Percentiles rank a stretch among this genome's conserved stretches.
Evolutionary conservation across 495 filamentous ascomycete genomes (phyloP).

Genomic region (Platismatia glauca): DNA sequence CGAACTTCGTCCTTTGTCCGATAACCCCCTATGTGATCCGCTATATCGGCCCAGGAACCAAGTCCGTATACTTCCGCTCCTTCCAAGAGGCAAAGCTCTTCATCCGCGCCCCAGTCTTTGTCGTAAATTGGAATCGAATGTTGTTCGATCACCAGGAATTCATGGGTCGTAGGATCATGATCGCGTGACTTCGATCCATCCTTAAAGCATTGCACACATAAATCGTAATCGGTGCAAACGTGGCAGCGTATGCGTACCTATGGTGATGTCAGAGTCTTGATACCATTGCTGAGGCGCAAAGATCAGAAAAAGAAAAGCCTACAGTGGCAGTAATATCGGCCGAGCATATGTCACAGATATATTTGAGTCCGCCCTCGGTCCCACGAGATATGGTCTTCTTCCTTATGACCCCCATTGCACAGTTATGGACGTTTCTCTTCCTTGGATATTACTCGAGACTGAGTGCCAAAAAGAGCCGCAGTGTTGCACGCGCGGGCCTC

Average conservation of each 20-base stretch:
- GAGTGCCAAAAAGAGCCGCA: background rate
- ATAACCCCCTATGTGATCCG: slow-evolving; percentile 94
- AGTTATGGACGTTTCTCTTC: background rate
- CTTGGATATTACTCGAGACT: background rate
- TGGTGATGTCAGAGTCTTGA: background rate
- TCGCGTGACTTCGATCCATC: slow-evolving; percentile 64
- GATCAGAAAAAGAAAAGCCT: slow-evolving; percentile 29
- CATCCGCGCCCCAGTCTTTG: slow-evolving; percentile 92
- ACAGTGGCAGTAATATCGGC: slow-evolving; percentile 93
- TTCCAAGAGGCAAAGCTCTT: slow-evolving; percentile 85
- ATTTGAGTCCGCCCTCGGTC: slow-evolving; percentile 87
- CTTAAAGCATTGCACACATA: slow-evolving; percentile 92
- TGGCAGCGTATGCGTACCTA: slow-evolving; percentile 90
- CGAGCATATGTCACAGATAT: slow-evolving; percentile 91
- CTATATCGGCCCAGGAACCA: slow-evolving; percentile 95
- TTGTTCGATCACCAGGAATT: slow-evolving; percentile 91
- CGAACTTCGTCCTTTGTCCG: slow-evolving; percentile 89
- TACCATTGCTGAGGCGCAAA: background rate
- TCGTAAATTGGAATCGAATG: slow-evolving; percentile 96
- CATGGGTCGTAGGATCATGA: slow-evolving; percentile 76
- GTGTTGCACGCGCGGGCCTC: background rate
- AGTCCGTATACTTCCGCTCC: slow-evolving; percentile 96
- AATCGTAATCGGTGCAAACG: slow-evolving; percentile 85
- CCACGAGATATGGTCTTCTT: slow-evolving; percentile 88
- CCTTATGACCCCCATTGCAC: slow-evolving; percentile 81